phyloP scores from a whole-genome alignment of 2,329 filamentous ascomycete species.

The Periconia sp. region DNA sequence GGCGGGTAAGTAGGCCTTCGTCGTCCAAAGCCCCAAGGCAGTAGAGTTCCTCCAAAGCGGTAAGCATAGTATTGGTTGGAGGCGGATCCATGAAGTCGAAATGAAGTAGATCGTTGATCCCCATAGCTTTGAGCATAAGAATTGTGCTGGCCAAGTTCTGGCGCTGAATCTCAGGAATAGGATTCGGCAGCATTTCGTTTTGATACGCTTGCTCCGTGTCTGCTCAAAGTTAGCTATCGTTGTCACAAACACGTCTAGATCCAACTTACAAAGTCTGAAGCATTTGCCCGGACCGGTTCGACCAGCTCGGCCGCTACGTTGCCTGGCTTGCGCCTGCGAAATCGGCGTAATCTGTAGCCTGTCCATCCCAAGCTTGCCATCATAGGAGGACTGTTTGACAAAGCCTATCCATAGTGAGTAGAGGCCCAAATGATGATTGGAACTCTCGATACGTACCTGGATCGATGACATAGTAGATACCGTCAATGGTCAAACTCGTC shows the following conservation, averaged over 20 bases:
- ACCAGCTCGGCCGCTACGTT: slow-evolving; percentile 89
- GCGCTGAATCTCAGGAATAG: slow-evolving; percentile 94
- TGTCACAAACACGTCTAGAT: too few species aligned
- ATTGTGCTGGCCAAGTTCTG: slow-evolving; percentile 94
- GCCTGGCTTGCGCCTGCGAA: slow-evolving; percentile 94
- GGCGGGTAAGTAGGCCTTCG: slow-evolving; percentile 88
- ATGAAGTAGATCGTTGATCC: slow-evolving; percentile 94
- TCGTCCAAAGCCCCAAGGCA: slow-evolving; percentile 90
- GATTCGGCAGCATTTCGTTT: slow-evolving; percentile 94
- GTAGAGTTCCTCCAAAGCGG: slow-evolving; percentile 93
- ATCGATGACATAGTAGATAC: slow-evolving; percentile 96
- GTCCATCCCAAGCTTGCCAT: slow-evolving; percentile 97
- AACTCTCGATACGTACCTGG: too few species aligned
- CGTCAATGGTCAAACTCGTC: slow-evolving; percentile 96
- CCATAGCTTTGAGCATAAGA: slow-evolving; percentile 98
- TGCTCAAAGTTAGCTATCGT: too few species aligned
- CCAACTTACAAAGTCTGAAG: slow-evolving; percentile 94
- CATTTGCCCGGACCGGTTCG: slow-evolving; percentile 89
- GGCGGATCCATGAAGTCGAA: slow-evolving; percentile 99
- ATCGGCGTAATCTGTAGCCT: slow-evolving; percentile 94
- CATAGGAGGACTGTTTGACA: slow-evolving; percentile 96
- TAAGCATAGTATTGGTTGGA: slow-evolving; percentile 96
- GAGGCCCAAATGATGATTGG: too few species aligned
- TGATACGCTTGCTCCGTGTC: slow-evolving; percentile 96
- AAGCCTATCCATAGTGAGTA: too few species aligned